Evolutionary conservation across 139 green algal species (phyloP).

Genomic region (Micractinium conductrix): DNA sequence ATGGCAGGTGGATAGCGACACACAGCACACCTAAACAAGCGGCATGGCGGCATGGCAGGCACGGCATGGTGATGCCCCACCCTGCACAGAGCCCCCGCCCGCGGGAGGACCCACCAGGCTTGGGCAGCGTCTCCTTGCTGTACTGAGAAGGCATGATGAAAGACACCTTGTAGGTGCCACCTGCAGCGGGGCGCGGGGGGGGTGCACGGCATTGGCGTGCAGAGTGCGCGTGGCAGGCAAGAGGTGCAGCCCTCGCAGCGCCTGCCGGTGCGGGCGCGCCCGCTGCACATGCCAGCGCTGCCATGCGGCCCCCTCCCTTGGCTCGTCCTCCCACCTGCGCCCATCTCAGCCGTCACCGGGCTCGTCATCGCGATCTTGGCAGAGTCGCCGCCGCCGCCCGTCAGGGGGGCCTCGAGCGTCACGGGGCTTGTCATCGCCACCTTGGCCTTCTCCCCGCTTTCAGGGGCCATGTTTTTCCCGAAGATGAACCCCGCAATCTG

Average conservation of each 20-base stretch:
- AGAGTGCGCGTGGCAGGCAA: too few species aligned
- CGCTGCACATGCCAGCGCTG: too few species aligned
- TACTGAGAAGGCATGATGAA: conserved; percentile 79
- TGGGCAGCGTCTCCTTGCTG: conserved; percentile 59
- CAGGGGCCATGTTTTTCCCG: conserved; percentile 57
- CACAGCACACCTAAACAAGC: too few species aligned
- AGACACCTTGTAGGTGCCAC: conserved; percentile 36
- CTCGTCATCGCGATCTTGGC: conserved; percentile 50
- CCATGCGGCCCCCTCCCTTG: too few species aligned
- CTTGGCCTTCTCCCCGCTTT: conserved; percentile 27
- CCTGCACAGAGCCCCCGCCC: not conserved
- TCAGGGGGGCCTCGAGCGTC: conserved; percentile 43
- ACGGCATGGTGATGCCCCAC: too few species aligned
- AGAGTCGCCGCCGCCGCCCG: not conserved
- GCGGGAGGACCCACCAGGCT: conserved; percentile 32
- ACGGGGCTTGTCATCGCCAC: conserved; percentile 77
- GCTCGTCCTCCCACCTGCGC: conserved; percentile 1
- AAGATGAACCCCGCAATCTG: conserved; percentile 75
- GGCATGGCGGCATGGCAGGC: too few species aligned
- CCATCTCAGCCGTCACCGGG: conserved; percentile 39
- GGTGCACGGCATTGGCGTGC: too few species aligned
- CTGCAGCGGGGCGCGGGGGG: not conserved
- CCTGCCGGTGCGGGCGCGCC: too few species aligned
- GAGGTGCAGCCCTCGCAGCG: too few species aligned
- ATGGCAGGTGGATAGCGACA: not conserved